Conservation (phyloP, 176 grass and related monocot species). For the Musa itinerans region DNA sequence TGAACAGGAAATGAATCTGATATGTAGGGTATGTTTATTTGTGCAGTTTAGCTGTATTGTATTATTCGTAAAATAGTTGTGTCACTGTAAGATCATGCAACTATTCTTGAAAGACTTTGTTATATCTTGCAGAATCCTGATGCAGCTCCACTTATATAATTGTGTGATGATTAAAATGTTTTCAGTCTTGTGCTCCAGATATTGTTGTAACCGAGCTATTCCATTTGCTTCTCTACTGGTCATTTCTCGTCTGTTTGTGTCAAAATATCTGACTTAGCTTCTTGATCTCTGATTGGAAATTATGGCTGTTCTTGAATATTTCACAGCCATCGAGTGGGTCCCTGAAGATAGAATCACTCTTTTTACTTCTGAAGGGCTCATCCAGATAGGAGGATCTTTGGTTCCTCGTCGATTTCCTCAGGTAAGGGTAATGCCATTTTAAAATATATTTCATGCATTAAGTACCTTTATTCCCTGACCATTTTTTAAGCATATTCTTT, state of each 20-base stretch:
- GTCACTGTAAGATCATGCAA: too few species aligned
- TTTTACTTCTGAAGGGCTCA: slow-evolving; percentile 81
- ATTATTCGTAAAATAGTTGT: too few species aligned
- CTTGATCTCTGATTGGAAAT: neutral
- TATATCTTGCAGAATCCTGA: too few species aligned
- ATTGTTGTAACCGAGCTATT: too few species aligned
- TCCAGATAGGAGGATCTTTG: slow-evolving; percentile 81
- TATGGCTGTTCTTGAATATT: slow-evolving; percentile 13
- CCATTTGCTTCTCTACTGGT: neutral
- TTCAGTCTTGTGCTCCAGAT: too few species aligned
- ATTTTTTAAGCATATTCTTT: too few species aligned
- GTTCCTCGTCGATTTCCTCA: slow-evolving; percentile 48
- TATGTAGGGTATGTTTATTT: too few species aligned
- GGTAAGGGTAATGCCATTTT: slow-evolving; percentile 33
- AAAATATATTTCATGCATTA: neutral
- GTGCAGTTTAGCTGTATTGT: too few species aligned
- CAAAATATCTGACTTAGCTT: neutral
- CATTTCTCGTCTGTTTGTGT: neutral
- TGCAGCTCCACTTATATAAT: too few species aligned
- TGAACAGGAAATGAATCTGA: too few species aligned
- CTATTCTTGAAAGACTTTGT: too few species aligned
- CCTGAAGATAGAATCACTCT: slow-evolving; percentile 69
- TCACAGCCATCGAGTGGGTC: slow-evolving; percentile 71
- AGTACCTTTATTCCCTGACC: neutral
- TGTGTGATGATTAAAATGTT: too few species aligned